phyloP scores from a whole-genome alignment of 2,329 filamentous ascomycete genomes.

The Bisporella sp. region DNA sequence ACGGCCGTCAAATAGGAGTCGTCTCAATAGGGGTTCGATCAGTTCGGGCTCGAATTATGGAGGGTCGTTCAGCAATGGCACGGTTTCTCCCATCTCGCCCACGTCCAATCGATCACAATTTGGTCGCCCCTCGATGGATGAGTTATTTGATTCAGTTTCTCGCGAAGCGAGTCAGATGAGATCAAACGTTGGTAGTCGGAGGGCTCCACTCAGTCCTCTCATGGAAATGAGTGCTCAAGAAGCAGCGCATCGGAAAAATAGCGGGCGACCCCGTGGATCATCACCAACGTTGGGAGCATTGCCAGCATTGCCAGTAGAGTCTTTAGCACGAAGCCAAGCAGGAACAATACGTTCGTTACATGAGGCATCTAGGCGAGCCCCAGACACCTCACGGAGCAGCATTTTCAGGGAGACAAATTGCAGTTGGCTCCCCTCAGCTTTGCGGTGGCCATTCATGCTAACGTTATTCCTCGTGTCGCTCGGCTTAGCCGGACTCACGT shows the following conservation, averaged over 20 bases:
- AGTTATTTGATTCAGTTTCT: neutral
- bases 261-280: neutral
- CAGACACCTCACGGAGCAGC: neutral
- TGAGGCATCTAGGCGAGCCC: neutral
- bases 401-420: neutral
- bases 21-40: neutral
- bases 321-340: too few species aligned
- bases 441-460: constrained; percentile 7
- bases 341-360: too few species aligned
- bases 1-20: neutral
- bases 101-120: neutral
- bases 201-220: neutral
- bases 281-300: too few species aligned
- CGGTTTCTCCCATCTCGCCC: neutral
- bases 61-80: neutral
- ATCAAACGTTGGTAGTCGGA: neutral
- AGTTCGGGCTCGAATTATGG: neutral
- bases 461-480: constrained; percentile 6
- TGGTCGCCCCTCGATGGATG: neutral
- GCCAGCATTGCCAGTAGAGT: too few species aligned
- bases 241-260: neutral
- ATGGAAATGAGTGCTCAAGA: constrained; percentile 1
- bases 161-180: neutral
- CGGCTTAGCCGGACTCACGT: constrained; percentile 4
- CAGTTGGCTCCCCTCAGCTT: constrained; percentile 8